Evolutionary conservation across 805 yeast species (phyloP).

Genomic region (Ascoidea rubescens): DNA sequence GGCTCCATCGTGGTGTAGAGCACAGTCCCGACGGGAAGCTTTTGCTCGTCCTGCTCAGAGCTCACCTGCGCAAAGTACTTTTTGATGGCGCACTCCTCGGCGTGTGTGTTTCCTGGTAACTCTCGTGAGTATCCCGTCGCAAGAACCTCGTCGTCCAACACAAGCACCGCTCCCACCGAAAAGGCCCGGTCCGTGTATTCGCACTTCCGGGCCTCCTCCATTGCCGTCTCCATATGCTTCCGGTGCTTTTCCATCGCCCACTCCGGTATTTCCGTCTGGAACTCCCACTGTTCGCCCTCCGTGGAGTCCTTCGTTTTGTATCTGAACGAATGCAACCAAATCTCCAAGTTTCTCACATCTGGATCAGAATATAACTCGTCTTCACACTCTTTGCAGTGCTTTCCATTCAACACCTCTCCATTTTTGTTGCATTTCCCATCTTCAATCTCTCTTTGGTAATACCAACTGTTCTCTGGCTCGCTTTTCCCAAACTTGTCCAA

Average conservation of each 20-base stretch:
- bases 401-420: background rate
- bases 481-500: conserved; percentile 24
- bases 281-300: conserved; percentile 41
- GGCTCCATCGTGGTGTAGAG: conserved; percentile 97
- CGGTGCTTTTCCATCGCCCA: conserved; percentile 62
- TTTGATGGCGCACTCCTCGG: conserved; percentile 87
- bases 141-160: conserved; percentile 45
- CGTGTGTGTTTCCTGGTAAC: conserved; percentile 89
- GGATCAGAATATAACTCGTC: conserved; percentile 14
- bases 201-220: conserved; percentile 68
- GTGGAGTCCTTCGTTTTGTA: background rate
- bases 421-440: too few species aligned
- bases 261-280: conserved; percentile 60
- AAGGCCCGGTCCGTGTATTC: conserved; percentile 76
- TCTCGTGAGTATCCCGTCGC: conserved; percentile 84
- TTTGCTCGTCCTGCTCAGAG: conserved; percentile 12
- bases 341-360: conserved; percentile 15
- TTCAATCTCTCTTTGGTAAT: background rate
- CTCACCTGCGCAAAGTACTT: conserved; percentile 40
- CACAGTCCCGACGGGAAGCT: conserved; percentile 63
- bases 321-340: conserved; percentile 22
- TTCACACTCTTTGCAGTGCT: conserved; percentile 16
- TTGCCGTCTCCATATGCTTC: conserved; percentile 59
- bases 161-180: conserved; percentile 87
- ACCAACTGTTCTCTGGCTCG: conserved; percentile 4